Evolutionary conservation across 306 rosid species (phyloP), one percentile per base, ranked within the genome.

Genomic region (Trifolium fragiferum): DNA sequence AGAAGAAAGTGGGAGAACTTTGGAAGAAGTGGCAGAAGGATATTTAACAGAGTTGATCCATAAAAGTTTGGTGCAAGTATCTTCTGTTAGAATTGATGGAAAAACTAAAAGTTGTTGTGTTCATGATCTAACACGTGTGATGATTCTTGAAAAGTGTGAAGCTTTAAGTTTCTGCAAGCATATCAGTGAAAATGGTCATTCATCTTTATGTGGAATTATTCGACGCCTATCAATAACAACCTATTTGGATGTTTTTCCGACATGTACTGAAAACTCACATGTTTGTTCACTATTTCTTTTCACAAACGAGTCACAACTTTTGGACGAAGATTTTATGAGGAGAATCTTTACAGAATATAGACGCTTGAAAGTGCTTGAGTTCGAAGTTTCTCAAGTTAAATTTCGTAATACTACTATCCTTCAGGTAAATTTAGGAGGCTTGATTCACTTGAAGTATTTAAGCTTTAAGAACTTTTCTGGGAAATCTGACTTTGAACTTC

Each of bases 11-110:
- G 60, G 46, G 1, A 11, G 18, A 23, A 54, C 47, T 7, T 7
- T 76, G n/a, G 80, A 76, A 18, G 61, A 75, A 37, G 72, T 65
- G 3, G 79, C 57, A 10, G 1, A 44, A 44, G 16, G 50, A 44
- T 44, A 44, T 13, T 44, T 44, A 13, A 13, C 0, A 12, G 50
- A 44, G 16, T 44, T 44, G 7, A 44, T 44, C 6, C n/a, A 12
- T 44, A 13, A 7, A 44, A 44, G 5, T 44, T 44, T 44, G 50
- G 50, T 44, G 50, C 50, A 44, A 44, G 50, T 13, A 44, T 4
- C 6, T 13, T 44, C 50, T 12, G 0, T 10, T 5, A 44, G 7
- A 4, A 12, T 4, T 13, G 50, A 44, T 44, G 50, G 50, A 44
- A 44, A 14, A 13, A 5, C 6, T 4, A 44, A 44, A 44, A 44